Conservation (phyloP, 1,284 basidiomycete species). For the Cutaneotrichosporon cutaneum region DNA sequence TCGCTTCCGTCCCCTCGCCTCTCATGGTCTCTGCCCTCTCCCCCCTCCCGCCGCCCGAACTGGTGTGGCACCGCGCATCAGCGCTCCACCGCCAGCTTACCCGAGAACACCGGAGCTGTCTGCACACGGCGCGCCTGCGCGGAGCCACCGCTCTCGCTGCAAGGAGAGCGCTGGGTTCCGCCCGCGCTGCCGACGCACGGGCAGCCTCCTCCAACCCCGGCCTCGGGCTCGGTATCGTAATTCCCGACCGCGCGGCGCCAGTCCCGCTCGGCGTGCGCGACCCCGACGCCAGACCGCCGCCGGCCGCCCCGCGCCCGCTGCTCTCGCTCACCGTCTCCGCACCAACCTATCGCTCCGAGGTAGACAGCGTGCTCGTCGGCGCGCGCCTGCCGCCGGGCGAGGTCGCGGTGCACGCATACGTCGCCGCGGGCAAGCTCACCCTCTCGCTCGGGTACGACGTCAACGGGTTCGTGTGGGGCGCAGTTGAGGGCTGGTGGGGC, state of each 20-base stretch:
- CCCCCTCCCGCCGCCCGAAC: slow-evolving; percentile 24
- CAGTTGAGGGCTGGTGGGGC: slow-evolving; percentile 30
- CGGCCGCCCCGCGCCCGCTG: slow-evolving; percentile 58
- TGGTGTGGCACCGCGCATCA: slow-evolving; percentile 72
- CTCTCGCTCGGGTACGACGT: slow-evolving; percentile 36
- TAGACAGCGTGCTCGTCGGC: slow-evolving; percentile 65
- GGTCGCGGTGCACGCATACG: slow-evolving; percentile 72
- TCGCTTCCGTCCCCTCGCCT: not conserved
- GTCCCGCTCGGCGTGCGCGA: not conserved
- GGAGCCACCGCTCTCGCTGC: slow-evolving; percentile 67
- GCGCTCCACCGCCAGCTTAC: slow-evolving; percentile 39
- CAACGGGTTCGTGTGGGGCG: slow-evolving; percentile 31
- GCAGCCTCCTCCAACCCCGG: slow-evolving; percentile 10
- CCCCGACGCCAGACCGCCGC: not conserved
- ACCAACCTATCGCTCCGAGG: slow-evolving; percentile 60
- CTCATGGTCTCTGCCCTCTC: slow-evolving; percentile 1
- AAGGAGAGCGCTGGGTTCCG: slow-evolving; percentile 63
- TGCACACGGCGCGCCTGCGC: slow-evolving; percentile 62
- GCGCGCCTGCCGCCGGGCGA: slow-evolving; percentile 69
- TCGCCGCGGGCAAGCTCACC: slow-evolving; percentile 38
- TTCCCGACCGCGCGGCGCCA: slow-evolving; percentile 11
- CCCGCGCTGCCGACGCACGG: slow-evolving; percentile 64
- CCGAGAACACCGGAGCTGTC: slow-evolving; percentile 56
- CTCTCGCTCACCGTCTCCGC: slow-evolving; percentile 73
- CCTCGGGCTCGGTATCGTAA: slow-evolving; percentile 15